Evolutionary conservation across 164 flowering plant species (phyloP), one percentile per base, ranked within the genome.

Genomic region (Chimonanthus praecox): DNA sequence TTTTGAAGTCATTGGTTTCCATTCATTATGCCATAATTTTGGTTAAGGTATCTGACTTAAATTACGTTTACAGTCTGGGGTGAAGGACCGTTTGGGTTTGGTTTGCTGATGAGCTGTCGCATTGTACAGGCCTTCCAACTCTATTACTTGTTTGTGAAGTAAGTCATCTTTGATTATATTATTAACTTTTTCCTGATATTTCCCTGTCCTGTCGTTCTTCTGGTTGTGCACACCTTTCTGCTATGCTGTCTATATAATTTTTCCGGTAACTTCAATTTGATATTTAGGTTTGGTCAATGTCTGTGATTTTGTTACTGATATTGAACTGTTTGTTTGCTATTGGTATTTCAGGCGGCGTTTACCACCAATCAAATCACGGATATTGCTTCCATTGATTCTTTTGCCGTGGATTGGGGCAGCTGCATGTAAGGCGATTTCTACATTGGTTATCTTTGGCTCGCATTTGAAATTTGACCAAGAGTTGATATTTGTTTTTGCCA

Each of bases 61-160:
- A 20, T 66, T 80, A 48, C 48, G 58, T 72, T 83, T 80, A 49
- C 88, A 92, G 97, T 85, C 44, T 92, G 97, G 97, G 51, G 87
- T 78, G 92, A 90, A 82, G 97, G 94, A 68, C 94, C 95, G 45
- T 73, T 89, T 20, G 97, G 95, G 66, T 92, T 90, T 83, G 97
- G 95, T 77, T 85, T 92, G 85, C 82, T 92, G 79, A 72, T 89
- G 79, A 83, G 92, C 78, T 87, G 90, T 69, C 95, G 97, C 69
- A 84, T 92, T 76, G 79, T 85, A 54, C 97, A 92, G 77, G 91
- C 91, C 2, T 88, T 79, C 78, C 90, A 90, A 70, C 80, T 92
- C 47, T 90, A 89, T 80, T 74, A 76, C 82, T 77, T 90, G 70
- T 92, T 92, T 87, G 90, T 87, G 76, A 90, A 81, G 95, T 92